These are phyloP conservation scores for Saccharum officinarum DNA, from an alignment of 176 grass and related monocot genomes.

Conservation along the genomic window DNA sequence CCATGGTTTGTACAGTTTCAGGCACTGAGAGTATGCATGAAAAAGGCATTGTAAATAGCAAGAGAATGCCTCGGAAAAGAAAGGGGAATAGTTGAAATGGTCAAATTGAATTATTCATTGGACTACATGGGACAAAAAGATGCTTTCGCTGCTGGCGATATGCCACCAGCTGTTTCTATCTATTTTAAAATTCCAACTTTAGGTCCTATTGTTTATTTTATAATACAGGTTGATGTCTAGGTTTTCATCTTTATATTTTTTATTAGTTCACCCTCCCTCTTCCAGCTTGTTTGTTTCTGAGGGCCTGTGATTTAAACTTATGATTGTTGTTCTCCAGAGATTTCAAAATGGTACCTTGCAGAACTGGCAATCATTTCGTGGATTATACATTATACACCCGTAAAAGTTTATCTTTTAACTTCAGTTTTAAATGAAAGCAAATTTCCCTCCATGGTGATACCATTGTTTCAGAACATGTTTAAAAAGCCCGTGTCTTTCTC, in stretches of 20 bases:
- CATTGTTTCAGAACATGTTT: background rate
- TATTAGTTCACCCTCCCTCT: background rate
- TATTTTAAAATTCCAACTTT: slow-evolving; percentile 17
- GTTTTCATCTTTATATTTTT: slow-evolving; percentile 8
- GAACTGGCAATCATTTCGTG: background rate
- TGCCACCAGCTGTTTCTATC: slow-evolving; percentile 34
- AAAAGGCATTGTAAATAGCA: background rate
- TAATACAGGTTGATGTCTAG: slow-evolving; percentile 28
- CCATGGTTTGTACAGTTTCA: background rate
- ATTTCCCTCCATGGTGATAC: background rate
- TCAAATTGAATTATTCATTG: slow-evolving; percentile 11
- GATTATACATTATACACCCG: background rate
- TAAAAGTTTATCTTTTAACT: background rate
- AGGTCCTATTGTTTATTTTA: background rate
- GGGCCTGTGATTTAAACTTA: background rate
- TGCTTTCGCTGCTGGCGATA: slow-evolving; percentile 45
- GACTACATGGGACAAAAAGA: slow-evolving; percentile 30
- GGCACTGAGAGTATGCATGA: background rate
- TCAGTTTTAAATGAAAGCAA: background rate
- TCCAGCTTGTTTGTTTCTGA: slow-evolving; percentile 3
- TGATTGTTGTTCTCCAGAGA: background rate
- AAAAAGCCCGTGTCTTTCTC: background rate
- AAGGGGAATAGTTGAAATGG: slow-evolving; percentile 12
- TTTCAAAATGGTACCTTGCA: background rate
- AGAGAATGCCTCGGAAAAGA: background rate